Conservation (phyloP, 805 yeast genomes). For the Candida dajiaensis region DNA sequence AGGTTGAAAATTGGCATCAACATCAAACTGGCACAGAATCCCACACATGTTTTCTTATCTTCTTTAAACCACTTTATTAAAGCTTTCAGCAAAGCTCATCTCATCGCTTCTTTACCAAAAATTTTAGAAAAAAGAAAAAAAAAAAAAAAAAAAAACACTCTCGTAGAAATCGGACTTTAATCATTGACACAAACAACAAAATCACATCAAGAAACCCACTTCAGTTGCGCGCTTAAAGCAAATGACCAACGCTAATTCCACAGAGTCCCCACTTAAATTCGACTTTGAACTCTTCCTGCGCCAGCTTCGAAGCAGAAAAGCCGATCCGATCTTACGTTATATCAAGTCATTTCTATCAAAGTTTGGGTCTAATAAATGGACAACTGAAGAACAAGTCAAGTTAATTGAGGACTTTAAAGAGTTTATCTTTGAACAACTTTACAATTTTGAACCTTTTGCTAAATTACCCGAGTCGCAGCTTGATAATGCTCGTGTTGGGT, state of each 20-base stretch:
- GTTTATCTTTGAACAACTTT: constrained; percentile 63
- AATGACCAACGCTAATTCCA: neutral
- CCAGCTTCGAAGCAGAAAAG: constrained; percentile 64
- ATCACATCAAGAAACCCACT: neutral
- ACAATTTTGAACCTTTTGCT: constrained; percentile 65
- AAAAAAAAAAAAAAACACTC: constrained; percentile 1
- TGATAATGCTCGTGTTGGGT: constrained; percentile 78
- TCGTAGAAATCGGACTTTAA: neutral
- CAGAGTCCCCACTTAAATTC: constrained; percentile 31
- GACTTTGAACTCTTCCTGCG: constrained; percentile 79
- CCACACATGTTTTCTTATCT: constrained; percentile 69
- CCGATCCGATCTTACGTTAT: constrained; percentile 86
- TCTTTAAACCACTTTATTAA: neutral
- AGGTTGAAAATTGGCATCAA: neutral
- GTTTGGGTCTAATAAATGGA: constrained; percentile 57
- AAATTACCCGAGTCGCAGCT: constrained; percentile 53
- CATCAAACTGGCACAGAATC: constrained; percentile 35
- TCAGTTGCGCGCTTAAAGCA: neutral
- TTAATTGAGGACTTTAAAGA: constrained; percentile 69
- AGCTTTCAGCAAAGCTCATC: too few species aligned
- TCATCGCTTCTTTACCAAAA: too few species aligned
- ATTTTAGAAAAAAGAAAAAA: neutral
- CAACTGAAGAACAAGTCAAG: constrained; percentile 71
- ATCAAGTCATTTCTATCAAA: constrained; percentile 78
- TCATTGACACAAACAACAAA: neutral